Conservation (phyloP, 176 grass and related monocot species). For the Oryza meyeriana region DNA sequence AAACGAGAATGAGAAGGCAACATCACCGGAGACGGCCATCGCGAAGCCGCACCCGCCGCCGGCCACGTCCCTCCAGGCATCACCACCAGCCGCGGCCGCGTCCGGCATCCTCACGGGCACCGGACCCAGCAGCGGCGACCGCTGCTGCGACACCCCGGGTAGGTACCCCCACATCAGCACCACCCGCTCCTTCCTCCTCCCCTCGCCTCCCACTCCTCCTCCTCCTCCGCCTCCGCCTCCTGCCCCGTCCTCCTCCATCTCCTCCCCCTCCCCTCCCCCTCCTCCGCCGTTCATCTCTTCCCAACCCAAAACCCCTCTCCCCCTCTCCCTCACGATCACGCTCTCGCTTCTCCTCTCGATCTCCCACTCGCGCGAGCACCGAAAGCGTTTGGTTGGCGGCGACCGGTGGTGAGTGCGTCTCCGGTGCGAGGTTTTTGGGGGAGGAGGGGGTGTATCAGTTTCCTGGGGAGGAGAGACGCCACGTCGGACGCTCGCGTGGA, state of each 20-base stretch:
- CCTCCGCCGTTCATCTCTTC: conserved; percentile 57
- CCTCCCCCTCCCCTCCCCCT: conserved; percentile 45
- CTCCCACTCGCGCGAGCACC: conserved; percentile 11
- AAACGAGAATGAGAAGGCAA: conserved; percentile 10
- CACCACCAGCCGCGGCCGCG: conserved; percentile 36
- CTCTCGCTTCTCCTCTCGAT: not conserved
- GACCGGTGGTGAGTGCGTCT: conserved; percentile 15
- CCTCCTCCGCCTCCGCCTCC: conserved; percentile 41
- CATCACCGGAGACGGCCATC: conserved; percentile 84
- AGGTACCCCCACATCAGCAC: conserved; percentile 99
- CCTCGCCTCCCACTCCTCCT: conserved; percentile 6
- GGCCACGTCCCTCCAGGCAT: conserved; percentile 75
- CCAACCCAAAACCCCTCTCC: not conserved
- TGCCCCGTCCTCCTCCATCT: conserved; percentile 38
- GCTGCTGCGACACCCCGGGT: conserved; percentile 85
- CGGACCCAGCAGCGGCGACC: conserved; percentile 82
- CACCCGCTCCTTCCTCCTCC: conserved; percentile 50
- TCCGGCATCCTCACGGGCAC: conserved; percentile 57
- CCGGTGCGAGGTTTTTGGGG: conserved; percentile 28
- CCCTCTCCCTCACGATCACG: not conserved
- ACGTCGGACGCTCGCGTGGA: conserved; percentile 59
- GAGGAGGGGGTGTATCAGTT: conserved; percentile 75
- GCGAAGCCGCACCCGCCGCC: conserved; percentile 97
- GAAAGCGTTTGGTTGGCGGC: conserved; percentile 27
- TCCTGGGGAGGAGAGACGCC: conserved; percentile 40